These are phyloP conservation scores for Onygena corvina DNA, from an alignment of 2,329 filamentous ascomycete genomes.

Conservation along the genomic window DNA sequence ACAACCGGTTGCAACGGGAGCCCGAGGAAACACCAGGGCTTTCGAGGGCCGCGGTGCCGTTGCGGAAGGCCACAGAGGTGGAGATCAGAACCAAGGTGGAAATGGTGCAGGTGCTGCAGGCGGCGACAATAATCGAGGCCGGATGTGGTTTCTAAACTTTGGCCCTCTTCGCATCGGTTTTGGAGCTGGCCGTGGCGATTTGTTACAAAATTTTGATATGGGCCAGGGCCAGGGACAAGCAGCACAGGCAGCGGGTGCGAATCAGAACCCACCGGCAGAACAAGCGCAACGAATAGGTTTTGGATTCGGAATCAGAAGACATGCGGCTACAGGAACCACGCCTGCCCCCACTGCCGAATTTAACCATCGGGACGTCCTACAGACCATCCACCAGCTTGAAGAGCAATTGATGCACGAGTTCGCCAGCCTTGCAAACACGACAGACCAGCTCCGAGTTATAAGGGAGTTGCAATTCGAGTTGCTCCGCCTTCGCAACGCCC, in stretches of 20 bases:
- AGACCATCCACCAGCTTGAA: constrained; percentile 54
- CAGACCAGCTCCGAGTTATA: constrained; percentile 58
- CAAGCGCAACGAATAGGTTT: constrained; percentile 30
- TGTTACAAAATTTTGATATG: constrained; percentile 54
- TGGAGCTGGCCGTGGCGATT: constrained; percentile 47
- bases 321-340: constrained; percentile 15
- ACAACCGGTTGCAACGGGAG: constrained; percentile 56
- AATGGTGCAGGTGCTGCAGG: constrained; percentile 25
- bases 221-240: constrained; percentile 37
- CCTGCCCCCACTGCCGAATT: constrained; percentile 14
- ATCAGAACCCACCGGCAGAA: constrained; percentile 14
- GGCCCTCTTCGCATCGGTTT: constrained; percentile 66
- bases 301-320: constrained; percentile 32
- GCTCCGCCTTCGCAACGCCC: constrained; percentile 47
- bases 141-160: constrained; percentile 55
- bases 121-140: constrained; percentile 30
- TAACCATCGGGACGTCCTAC: constrained; percentile 35
- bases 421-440: constrained; percentile 47
- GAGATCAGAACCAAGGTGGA: constrained; percentile 9
- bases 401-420: constrained; percentile 58
- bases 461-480: constrained; percentile 57
- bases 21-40: constrained; percentile 19
- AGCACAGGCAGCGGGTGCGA: constrained; percentile 20
- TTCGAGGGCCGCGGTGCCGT: constrained; percentile 19
- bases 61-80: constrained; percentile 2